phyloP scores from a whole-genome alignment of 305 asterid species.

The Fraxinus platypoda region DNA sequence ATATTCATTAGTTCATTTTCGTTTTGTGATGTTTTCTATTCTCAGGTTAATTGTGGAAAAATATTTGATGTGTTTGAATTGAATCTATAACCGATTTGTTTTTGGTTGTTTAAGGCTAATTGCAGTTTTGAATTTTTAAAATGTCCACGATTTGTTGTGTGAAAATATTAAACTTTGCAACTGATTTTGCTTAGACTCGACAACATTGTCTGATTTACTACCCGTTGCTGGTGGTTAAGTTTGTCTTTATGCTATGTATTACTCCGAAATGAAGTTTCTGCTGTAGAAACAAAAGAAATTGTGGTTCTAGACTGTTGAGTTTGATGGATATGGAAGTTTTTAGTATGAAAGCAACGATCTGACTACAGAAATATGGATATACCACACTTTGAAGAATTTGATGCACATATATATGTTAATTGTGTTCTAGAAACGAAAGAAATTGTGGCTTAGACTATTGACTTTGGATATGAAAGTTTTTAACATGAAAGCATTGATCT shows the following conservation, averaged over 20 bases:
- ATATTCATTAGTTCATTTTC: background rate
- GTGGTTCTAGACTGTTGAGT: background rate
- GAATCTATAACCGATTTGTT: background rate
- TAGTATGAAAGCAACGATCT: background rate
- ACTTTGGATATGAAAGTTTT: slow-evolving; percentile 11
- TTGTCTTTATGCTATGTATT: background rate
- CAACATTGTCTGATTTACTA: background rate
- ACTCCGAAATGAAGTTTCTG: background rate
- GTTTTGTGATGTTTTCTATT: background rate
- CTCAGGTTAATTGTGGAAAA: background rate
- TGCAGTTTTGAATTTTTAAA: background rate
- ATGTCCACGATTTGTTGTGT: background rate
- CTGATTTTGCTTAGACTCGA: slow-evolving; percentile 18
- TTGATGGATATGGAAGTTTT: slow-evolving; percentile 16
- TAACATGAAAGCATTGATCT: background rate
- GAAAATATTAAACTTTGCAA: background rate
- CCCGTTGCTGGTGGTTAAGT: slow-evolving; percentile 9
- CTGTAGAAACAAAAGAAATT: background rate
- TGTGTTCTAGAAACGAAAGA: background rate
- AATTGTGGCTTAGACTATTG: background rate
- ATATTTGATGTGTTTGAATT: slow-evolving; percentile 6
- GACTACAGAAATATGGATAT: slow-evolving; percentile 8
- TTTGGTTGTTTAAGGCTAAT: background rate
- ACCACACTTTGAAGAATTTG: background rate
- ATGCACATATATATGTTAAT: background rate